These are phyloP conservation scores for Pseudogymnoascus sp. DNA, from an alignment of 2,329 filamentous ascomycete species.

Conservation along the genomic window DNA sequence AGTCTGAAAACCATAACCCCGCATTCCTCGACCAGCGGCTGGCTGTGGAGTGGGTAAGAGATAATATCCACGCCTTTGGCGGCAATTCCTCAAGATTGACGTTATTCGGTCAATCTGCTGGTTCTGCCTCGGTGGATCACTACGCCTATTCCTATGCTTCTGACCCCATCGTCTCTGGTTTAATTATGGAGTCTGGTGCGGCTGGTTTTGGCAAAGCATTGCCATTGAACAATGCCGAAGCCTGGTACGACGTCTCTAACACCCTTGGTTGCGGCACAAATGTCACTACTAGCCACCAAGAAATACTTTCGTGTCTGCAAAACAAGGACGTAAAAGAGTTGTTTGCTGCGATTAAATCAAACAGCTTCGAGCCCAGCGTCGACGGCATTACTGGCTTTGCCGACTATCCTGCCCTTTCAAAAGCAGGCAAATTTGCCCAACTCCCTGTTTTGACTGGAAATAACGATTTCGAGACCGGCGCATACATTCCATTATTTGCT, in stretches of 20 bases:
- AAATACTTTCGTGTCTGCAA: slow-evolving; percentile 24
- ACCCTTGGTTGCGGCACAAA: slow-evolving; percentile 25
- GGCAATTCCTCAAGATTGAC: slow-evolving; percentile 40
- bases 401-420: slow-evolving; percentile 20
- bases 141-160: slow-evolving; percentile 17
- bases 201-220: slow-evolving; percentile 15
- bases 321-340: slow-evolving; percentile 16
- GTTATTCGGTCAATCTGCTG: slow-evolving; percentile 51
- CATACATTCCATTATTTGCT: neutral
- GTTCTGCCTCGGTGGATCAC: slow-evolving; percentile 43
- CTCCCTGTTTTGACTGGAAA: slow-evolving; percentile 27
- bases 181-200: slow-evolving; percentile 24
- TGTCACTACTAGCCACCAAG: slow-evolving; percentile 13
- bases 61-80: slow-evolving; percentile 31
- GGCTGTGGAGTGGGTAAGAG: slow-evolving; percentile 30
- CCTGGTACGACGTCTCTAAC: slow-evolving; percentile 22
- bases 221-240: slow-evolving; percentile 14
- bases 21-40: slow-evolving; percentile 22
- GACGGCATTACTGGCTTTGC: slow-evolving; percentile 24
- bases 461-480: slow-evolving; percentile 28
- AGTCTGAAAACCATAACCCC: slow-evolving; percentile 10
- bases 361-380: slow-evolving; percentile 13
- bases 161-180: slow-evolving; percentile 17
- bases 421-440: slow-evolving; percentile 17
- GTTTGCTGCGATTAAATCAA: slow-evolving; percentile 16